Evolutionary conservation across 176 grass and related monocot species (phyloP), one percentile per base, ranked within the genome.

Genomic region (Lolium perenne): DNA sequence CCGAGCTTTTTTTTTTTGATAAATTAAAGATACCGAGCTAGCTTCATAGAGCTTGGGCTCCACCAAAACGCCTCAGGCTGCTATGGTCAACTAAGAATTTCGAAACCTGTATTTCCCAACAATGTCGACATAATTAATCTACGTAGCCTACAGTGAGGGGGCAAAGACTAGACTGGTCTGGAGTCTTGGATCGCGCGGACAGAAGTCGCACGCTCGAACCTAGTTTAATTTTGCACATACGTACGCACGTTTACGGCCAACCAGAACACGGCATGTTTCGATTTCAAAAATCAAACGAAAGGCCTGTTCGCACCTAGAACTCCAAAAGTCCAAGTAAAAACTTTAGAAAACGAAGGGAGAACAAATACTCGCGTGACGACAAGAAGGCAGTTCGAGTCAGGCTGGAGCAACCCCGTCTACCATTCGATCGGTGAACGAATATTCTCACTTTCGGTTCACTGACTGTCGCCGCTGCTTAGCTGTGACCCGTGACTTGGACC

Each of bases 261-360:
- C 26, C 71, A 25, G 69, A 62, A 56, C 83, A 63, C 51, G 71
- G 80, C 80, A 15, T 68, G 48, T 67, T 67, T 26, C 10, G 7
- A 22, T 71, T 71, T 22, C 18, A 49, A 26, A 74, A 51, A 62
- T 62, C 59, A 62, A 50, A 50, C 3, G 1, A 6, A 23, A 26
- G 68, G 80, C 88, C 35, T 90, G 80, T 66, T 66, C 18, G 35
- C 68, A 14, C 20, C 14, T 4, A 76, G 6, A 49, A 21, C 76
- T 84, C 38, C 20, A 11, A 48, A 29, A 84, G 75, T 91, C 81
- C 76, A 86, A 48, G 10, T 12, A 71, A 81, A 69, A 86, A 38
- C 48, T 81, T 62, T 70, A 71, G 62, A 82, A 77, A 82, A 82
- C 3, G 20, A 12, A 2, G 10, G 61, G 8, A 16, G 32, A n/a